These are phyloP conservation scores for Penicillium crustosum DNA, from an alignment of 2,329 filamentous ascomycete species.

Conservation along the genomic window DNA sequence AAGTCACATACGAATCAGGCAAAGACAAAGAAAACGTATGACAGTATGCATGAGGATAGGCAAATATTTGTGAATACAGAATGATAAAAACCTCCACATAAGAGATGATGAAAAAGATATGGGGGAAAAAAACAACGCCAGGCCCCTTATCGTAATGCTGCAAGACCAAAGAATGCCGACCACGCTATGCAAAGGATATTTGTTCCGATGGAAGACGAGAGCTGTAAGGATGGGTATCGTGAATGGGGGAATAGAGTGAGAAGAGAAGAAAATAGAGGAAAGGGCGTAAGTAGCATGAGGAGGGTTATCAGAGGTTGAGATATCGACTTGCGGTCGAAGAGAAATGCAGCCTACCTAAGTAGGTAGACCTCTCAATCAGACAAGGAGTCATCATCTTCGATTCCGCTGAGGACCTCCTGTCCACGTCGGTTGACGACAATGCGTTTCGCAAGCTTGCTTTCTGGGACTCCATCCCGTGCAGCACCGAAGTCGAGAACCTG, in stretches of 20 bases:
- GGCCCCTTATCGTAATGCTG: constrained; percentile 33
- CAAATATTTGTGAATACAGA: constrained; percentile 10
- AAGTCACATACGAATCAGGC: constrained; percentile 10
- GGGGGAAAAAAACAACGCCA: constrained; percentile 34
- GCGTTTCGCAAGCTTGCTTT: constrained; percentile 73
- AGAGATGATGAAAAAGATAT: constrained; percentile 19
- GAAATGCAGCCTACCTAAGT: not conserved
- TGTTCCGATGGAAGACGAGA: constrained; percentile 27
- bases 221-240: constrained; percentile 42
- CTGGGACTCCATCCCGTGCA: constrained; percentile 78
- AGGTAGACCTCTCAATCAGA: constrained; percentile 15
- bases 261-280: constrained; percentile 17
- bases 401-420: constrained; percentile 34
- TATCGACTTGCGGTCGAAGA: not conserved
- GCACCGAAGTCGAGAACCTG: constrained; percentile 98
- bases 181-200: constrained; percentile 42
- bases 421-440: constrained; percentile 55
- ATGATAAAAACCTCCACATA: constrained; percentile 12
- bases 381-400: constrained; percentile 37
- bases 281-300: constrained; percentile 8
- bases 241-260: constrained; percentile 25
- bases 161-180: constrained; percentile 37
- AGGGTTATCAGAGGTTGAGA: not conserved
- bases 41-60: constrained; percentile 6
- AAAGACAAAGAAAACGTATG: constrained; percentile 13